phyloP scores from a whole-genome alignment of 1,139 yeast species.

The Blastobotrys ciferrii region DNA sequence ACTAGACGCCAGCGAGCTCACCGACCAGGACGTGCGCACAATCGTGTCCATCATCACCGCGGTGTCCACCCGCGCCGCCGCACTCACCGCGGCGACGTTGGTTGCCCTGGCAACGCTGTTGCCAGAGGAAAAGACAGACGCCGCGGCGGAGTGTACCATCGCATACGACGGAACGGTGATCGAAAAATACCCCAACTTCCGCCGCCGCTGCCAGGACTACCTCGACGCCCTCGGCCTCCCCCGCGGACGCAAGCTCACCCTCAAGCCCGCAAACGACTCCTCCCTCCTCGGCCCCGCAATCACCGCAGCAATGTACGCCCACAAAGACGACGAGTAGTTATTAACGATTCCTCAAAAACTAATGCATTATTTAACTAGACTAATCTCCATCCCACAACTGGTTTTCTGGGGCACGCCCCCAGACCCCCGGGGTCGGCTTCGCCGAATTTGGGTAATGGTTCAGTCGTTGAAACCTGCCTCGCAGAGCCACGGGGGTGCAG shows the following conservation, averaged over 20 bases:
- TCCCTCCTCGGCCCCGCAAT: constrained; percentile 35
- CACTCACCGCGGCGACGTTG: constrained; percentile 75
- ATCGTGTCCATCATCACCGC: constrained; percentile 68
- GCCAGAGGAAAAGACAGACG: constrained; percentile 12
- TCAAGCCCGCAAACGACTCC: constrained; percentile 30
- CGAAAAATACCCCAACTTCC: constrained; percentile 81
- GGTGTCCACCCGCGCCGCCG: constrained; percentile 76
- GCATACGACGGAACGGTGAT: constrained; percentile 90
- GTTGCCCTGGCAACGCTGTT: constrained; percentile 41
- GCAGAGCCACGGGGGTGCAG: too few species aligned
- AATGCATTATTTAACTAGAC: constrained; percentile 6
- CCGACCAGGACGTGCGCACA: constrained; percentile 34
- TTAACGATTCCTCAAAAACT: background rate
- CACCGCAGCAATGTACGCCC: constrained; percentile 33
- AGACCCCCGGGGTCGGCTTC: too few species aligned
- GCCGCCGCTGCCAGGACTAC: constrained; percentile 44
- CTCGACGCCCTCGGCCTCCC: constrained; percentile 28
- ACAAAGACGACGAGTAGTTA: background rate
- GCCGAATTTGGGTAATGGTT: too few species aligned
- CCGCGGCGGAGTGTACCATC: constrained; percentile 40
- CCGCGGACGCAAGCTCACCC: constrained; percentile 22
- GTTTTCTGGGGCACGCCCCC: too few species aligned
- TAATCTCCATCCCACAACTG: background rate
- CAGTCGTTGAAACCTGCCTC: too few species aligned
- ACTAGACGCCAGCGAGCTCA: constrained; percentile 14